Evolutionary conservation across 306 rosid genomes (phyloP).

Genomic region (Cicer yamashitae): DNA sequence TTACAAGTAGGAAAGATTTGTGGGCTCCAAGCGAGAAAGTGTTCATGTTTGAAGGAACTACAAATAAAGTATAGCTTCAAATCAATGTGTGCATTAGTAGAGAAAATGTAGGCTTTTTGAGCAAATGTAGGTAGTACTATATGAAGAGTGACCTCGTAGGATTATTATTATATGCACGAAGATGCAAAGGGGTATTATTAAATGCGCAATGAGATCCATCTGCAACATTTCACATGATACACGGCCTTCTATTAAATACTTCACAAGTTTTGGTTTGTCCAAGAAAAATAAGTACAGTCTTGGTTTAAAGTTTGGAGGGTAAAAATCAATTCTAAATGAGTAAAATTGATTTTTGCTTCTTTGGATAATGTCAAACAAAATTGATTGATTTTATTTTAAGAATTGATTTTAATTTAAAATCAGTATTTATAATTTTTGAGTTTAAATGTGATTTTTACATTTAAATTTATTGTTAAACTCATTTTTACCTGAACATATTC

Average conservation of each 20-base stretch:
- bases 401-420: no score
- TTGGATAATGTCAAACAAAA: no score
- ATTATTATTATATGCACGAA: constrained; percentile 34
- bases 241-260: constrained; percentile 58
- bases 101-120: constrained; percentile 7
- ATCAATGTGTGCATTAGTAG: constrained; percentile 38
- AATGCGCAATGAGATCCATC: constrained; percentile 63
- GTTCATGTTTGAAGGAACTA: constrained; percentile 54
- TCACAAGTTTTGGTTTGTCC: constrained; percentile 70
- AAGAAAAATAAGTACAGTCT: not conserved
- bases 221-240: constrained; percentile 88
- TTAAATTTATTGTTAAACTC: no score
- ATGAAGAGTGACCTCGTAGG: not conserved
- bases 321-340: no score
- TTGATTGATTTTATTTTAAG: no score
- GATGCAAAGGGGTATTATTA: constrained; percentile 46
- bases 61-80: constrained; percentile 14
- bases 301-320: no score
- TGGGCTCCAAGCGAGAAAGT: constrained; percentile 50
- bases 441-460: no score
- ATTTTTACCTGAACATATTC: no score
- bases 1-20: constrained; percentile 45
- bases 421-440: no score
- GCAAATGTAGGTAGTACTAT: constrained; percentile 11
- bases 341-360: no score